Percentiles rank a stretch among this genome's conserved stretches.
Conservation (phyloP, 768 basidiomycete genomes). For the Mycena filopes region DNA sequence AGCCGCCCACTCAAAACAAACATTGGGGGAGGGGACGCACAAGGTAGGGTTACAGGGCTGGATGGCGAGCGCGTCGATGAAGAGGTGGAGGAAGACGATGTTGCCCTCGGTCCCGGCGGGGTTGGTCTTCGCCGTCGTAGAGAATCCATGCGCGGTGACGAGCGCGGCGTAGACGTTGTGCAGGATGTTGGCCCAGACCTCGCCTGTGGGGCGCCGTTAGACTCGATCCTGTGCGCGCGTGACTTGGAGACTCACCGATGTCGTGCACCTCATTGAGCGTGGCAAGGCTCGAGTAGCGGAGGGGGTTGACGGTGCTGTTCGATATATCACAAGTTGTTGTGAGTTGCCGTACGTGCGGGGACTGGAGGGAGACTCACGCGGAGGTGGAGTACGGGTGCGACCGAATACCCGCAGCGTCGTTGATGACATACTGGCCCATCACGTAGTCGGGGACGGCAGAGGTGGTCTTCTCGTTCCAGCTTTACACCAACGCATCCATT, state of each 20-base stretch:
- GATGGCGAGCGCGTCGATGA: slow-evolving; percentile 59
- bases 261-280: slow-evolving; percentile 46
- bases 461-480: slow-evolving; percentile 43
- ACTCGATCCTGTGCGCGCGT: neutral
- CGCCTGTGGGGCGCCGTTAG: slow-evolving; percentile 47
- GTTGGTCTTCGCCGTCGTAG: slow-evolving; percentile 51
- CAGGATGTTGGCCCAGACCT: slow-evolving; percentile 59
- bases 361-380: no score
- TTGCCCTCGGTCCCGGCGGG: slow-evolving; percentile 56
- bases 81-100: slow-evolving; percentile 61
- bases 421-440: slow-evolving; percentile 53
- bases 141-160: slow-evolving; percentile 38
- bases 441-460: slow-evolving; percentile 40
- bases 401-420: slow-evolving; percentile 54
- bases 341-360: no score
- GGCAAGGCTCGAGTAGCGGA: slow-evolving; percentile 41
- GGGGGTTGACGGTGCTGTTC: slow-evolving; percentile 48
- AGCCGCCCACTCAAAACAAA: neutral
- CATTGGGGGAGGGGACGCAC: slow-evolving; percentile 28
- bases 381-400: slow-evolving; percentile 57
- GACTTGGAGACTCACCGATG: slow-evolving; percentile 27
- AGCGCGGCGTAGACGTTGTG: slow-evolving; percentile 46
- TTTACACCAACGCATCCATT: no score
- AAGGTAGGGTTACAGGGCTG: slow-evolving; percentile 64
- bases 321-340: no score